phyloP scores from a whole-genome alignment of 164 flowering plant species.

The Liquidambar formosana region DNA sequence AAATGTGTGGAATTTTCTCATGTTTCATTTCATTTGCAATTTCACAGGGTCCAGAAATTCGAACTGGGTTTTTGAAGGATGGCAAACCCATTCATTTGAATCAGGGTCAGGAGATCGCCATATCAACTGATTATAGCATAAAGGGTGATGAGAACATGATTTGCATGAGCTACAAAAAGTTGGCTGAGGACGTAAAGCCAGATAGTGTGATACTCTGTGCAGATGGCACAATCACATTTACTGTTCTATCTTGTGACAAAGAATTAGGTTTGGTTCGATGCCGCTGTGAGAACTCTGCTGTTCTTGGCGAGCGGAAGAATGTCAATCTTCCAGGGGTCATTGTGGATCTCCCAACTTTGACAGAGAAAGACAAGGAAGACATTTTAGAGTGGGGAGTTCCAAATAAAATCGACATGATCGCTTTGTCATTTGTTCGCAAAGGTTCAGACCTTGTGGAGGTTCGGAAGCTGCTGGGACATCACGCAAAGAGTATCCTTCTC shows the following conservation, averaged over 20 bases:
- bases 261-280: slow-evolving; percentile 61
- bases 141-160: slow-evolving; percentile 73
- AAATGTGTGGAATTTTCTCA: neutral
- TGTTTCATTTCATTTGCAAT: neutral
- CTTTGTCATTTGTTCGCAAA: slow-evolving; percentile 52
- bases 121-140: slow-evolving; percentile 75
- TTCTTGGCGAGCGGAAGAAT: slow-evolving; percentile 88
- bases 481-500: slow-evolving; percentile 58
- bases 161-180: slow-evolving; percentile 85
- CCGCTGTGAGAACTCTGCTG: slow-evolving; percentile 85
- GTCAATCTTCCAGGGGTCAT: slow-evolving; percentile 88
- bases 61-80: slow-evolving; percentile 90
- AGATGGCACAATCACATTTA: slow-evolving; percentile 77
- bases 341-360: slow-evolving; percentile 87
- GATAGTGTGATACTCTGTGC: slow-evolving; percentile 66
- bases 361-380: slow-evolving; percentile 85
- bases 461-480: slow-evolving; percentile 58
- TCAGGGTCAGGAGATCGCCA: slow-evolving; percentile 73
- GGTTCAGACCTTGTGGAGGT: slow-evolving; percentile 62
- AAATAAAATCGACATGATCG: slow-evolving; percentile 52
- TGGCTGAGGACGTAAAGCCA: slow-evolving; percentile 72
- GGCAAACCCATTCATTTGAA: slow-evolving; percentile 65
- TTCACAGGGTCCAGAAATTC: slow-evolving; percentile 82
- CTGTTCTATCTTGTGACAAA: slow-evolving; percentile 63
- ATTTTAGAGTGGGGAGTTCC: slow-evolving; percentile 51